Base-by-base conservation (phyloP, 1,139 yeast species). In the Protomyces macrosporus region DNA sequence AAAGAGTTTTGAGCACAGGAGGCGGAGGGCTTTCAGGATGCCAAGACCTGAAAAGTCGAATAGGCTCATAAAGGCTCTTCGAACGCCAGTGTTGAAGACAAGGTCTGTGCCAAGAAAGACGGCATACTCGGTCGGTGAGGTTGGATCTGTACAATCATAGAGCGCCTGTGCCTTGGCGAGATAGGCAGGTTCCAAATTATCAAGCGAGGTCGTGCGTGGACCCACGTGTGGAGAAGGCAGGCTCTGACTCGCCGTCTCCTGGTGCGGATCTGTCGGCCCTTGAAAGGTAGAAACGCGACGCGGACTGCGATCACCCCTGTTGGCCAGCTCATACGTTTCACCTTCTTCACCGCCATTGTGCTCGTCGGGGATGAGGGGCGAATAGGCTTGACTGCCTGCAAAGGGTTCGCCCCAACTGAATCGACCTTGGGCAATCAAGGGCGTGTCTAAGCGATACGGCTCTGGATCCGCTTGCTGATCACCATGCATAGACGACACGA, bases 1-100 rank as follows among this genome's bases (percentile, higher is more conserved):
- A 72, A 86, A 87, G 35, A 90, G 73, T 68, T 80, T 82, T 36
- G 82, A 79, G 69, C 95, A 88, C 53, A 90, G 76, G 60, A 75
- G 75, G 50, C 93, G 76, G 16, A 90, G 78, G 0, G 90, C 78
- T 3, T 75, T 76, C 66, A 88, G 65, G 16, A 76, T 69, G 35
- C 71, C 67, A 39, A 67, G 63, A 48, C 71, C 71, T 4, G 69
- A 64, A 72, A 74, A 76, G 59, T 75, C 72, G 62, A 74, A 76
- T 7, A 72, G 67, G 6, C 61, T 55, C 72, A 76, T 69, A 64
- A 70, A 75, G 10, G 68, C 70, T 6, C 59, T 63, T 36, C 75
- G 67, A 1, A 74, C 69, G 23, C 42, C 56, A 16, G 33, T 9
- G 30, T 58, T 58, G 45, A 45, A 58, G 16, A 14, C 39, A 7